Evolutionary conservation across 2,329 filamentous ascomycete species (phyloP), one percentile per base, ranked within the genome.

Genomic region (Nigrospora sphaerica): DNA sequence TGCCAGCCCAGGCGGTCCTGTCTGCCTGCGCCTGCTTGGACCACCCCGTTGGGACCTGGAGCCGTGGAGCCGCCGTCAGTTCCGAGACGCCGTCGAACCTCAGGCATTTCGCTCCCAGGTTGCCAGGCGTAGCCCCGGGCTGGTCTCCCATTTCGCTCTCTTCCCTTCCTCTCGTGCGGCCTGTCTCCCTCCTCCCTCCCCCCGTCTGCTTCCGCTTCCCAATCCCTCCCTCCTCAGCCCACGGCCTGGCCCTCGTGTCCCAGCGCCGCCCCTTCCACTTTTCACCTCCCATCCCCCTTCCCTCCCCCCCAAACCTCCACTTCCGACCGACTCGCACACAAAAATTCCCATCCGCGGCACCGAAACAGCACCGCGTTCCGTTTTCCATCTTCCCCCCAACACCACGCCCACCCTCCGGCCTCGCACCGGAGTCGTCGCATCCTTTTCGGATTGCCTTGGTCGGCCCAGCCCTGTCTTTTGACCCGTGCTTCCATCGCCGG

Each of bases 311-410:
- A 44, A 46, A 43, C 56, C 57, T 60, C 60, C 60, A 62, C 59
- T 57, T 49, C 59, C 59, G 59, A 57, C 59, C 60, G 59, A 60
- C 45, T 52, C 51, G 57, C 52, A 51, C 51, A 54, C 50, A 56
- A 58, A 58, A 59, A 55, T 57, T 59, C 55, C 52, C 36, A 39
- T 32, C 54, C 55, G 54, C 42, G 55, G 53, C 56, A 57, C 58
- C 58, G 58, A 61, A 44, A n/a, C 42, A 58, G 53, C 53, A 56
- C 55, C 55, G 59, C 59, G 49, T 53, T 52, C 51, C 52, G 53
- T 55, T 52, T 58, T 55, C 59, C 57, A 54, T 55, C 52, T 52
- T 58, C 54, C 59, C 57, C 53, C 54, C 52, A 37, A 49, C 53
- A 52, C 50, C 52, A 52, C 47, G 52, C 45, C 49, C 46, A 54